Evolutionary conservation across 108 stramenopile genomes (phyloP).

Genomic region (Craspedostauros australis): DNA sequence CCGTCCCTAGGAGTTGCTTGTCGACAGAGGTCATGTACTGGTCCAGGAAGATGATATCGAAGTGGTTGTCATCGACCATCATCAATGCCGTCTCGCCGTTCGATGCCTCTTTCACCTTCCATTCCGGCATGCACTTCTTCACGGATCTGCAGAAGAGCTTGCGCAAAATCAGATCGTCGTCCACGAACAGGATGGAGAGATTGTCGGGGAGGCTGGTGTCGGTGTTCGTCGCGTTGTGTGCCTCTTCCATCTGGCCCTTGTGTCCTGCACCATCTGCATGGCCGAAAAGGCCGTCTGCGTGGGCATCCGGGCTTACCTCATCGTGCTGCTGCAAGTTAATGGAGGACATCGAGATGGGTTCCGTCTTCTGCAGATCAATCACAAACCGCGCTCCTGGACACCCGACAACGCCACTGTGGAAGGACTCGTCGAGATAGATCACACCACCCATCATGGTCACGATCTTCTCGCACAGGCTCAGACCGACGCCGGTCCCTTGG

Average conservation of each 20-base stretch:
- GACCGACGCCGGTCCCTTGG: constrained; percentile 35
- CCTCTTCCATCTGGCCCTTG: too few species aligned
- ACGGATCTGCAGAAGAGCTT: constrained; percentile 27
- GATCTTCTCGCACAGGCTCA: constrained; percentile 20
- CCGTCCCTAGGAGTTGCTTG: constrained; percentile 29
- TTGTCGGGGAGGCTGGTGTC: constrained; percentile 18
- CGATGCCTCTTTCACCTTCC: constrained; percentile 25
- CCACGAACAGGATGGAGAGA: constrained; percentile 29
- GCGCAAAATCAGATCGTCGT: constrained; percentile 32
- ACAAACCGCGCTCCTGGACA: constrained; percentile 21
- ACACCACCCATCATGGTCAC: constrained; percentile 22
- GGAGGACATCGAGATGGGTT: constrained; percentile 1
- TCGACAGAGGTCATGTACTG: constrained; percentile 29
- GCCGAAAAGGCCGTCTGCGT: too few species aligned
- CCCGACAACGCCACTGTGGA: constrained; percentile 22
- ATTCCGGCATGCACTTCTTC: constrained; percentile 6
- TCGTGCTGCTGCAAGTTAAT: too few species aligned
- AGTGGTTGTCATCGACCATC: constrained; percentile 3
- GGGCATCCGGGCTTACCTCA: too few species aligned
- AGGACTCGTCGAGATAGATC: constrained; percentile 11
- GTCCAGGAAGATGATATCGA: constrained; percentile 38
- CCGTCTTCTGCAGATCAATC: not conserved
- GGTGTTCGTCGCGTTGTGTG: too few species aligned
- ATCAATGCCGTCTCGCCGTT: constrained; percentile 30
- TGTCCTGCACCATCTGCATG: too few species aligned